Evolutionary conservation across 352 stramenopile genomes (phyloP), one percentile per base, ranked within the genome.

Genomic region (Globisporangium alternatum): DNA sequence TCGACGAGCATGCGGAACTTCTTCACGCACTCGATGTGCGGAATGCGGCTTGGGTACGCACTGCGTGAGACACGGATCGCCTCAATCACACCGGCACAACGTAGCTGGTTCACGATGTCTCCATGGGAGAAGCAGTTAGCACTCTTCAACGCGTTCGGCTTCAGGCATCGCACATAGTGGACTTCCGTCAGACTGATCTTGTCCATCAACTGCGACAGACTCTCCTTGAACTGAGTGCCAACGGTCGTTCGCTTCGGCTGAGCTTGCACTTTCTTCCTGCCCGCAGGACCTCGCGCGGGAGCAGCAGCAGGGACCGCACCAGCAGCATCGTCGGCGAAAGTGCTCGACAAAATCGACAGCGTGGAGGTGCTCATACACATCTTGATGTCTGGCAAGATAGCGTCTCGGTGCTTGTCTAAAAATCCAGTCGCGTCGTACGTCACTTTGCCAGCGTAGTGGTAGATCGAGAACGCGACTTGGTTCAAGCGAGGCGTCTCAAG

Each of bases 371-470:
- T 89, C 82, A 95, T 91, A 21, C 85, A 90, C 64, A 92, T 74
- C 64, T 95, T 92, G 41, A 96, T 93, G 56, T 94, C 86, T 2
- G 87, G 84, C 31, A 96, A 56, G 35, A 96, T 86, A 7, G 83
- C 83, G 51, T 96, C 88, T 17, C 86, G 82, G 37, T 96, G 85
- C 67, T 95, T 96, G 67, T 94, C 83, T 6, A 95, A 65, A 64
- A 95, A 96, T 19, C 86, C 86, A 25, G 79, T 78, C 1, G 83
- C 84, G 33, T 93, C 81, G 49, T 96, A 96, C 4, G 83, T 90
- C 31, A 96, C 88, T 59, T 95, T 93, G 8, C 83, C 85, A 21
- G 88, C 88, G 60, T 96, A 96, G 64, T 96, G 88, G 56, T 92
- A 82, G 61, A 96, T 86, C 3, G 80, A 89, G 67, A 96, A 96